phyloP scores from a whole-genome alignment of 306 rosid species.

The Rubus parviflorus region DNA sequence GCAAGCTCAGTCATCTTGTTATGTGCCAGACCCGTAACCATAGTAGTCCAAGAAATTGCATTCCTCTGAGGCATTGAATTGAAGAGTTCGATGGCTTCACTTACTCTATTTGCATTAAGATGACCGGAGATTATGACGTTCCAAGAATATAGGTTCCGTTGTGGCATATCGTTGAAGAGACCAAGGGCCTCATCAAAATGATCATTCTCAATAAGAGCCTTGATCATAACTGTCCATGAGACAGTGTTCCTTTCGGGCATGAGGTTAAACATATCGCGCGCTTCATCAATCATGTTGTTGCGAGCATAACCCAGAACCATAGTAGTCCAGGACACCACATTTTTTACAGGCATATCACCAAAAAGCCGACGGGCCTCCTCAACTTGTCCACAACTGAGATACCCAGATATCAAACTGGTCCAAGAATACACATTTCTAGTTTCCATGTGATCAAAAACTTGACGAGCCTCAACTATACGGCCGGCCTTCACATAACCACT shows the following conservation, averaged over 20 bases:
- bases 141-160: constrained; percentile 44
- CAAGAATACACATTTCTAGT: constrained; percentile 45
- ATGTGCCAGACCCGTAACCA: constrained; percentile 49
- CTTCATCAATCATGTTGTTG: constrained; percentile 35
- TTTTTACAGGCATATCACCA: constrained; percentile 44
- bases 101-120: constrained; percentile 32
- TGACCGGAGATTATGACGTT: constrained; percentile 55
- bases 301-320: constrained; percentile 41
- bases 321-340: constrained; percentile 42
- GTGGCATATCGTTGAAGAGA: constrained; percentile 45
- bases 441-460: constrained; percentile 39
- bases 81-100: constrained; percentile 45
- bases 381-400: constrained; percentile 34
- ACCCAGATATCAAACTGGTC: constrained; percentile 53
- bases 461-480: constrained; percentile 37
- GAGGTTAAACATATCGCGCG: constrained; percentile 33
- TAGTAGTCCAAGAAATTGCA: constrained; percentile 47
- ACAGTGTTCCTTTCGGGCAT: constrained; percentile 48
- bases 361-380: constrained; percentile 41
- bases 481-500: constrained; percentile 44
- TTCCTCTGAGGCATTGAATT: constrained; percentile 38
- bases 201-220: constrained; percentile 46
- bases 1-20: constrained; percentile 38
- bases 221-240: constrained; percentile 51
- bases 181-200: constrained; percentile 34